Percentiles rank a stretch among this genome's conserved stretches.
These are phyloP conservation scores for Phaeolepiota aurea DNA, from an alignment of 768 basidiomycete species.

Conservation along the genomic window DNA sequence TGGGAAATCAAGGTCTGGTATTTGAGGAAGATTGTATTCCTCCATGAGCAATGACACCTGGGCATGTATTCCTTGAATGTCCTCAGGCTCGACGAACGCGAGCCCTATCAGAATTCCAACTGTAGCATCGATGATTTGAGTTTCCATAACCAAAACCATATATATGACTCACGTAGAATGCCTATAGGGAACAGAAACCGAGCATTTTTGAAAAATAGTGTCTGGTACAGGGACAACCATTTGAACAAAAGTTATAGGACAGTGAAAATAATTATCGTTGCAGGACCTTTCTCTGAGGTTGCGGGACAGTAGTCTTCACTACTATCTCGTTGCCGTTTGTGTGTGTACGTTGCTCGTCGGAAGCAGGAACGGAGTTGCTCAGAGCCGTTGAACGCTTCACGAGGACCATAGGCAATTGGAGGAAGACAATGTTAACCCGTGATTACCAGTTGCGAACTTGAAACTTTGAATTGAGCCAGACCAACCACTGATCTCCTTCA, in stretches of 20 bases:
- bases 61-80: conserved; percentile 61
- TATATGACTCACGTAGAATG: conserved; percentile 35
- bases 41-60: conserved; percentile 60
- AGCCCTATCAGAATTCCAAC: conserved; percentile 63
- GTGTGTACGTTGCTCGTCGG: background rate
- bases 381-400: background rate
- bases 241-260: background rate
- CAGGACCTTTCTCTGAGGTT: background rate
- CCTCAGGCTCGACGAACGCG: conserved; percentile 55
- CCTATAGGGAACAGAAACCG: conserved; percentile 70
- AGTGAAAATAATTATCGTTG: background rate
- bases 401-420: background rate
- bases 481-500: background rate
- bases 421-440: background rate
- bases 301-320: background rate
- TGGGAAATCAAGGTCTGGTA: conserved; percentile 61
- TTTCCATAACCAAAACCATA: background rate
- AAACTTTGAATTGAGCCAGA: background rate
- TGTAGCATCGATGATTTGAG: conserved; percentile 15
- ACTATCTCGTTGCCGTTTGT: background rate
- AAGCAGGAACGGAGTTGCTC: background rate
- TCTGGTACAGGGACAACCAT: conserved; percentile 5
- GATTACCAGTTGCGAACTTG: background rate
- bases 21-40: conserved; percentile 54
- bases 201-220: conserved; percentile 24